Evolutionary conservation across 345 rosid species (phyloP).

Genomic region (Lepidium africanum): DNA sequence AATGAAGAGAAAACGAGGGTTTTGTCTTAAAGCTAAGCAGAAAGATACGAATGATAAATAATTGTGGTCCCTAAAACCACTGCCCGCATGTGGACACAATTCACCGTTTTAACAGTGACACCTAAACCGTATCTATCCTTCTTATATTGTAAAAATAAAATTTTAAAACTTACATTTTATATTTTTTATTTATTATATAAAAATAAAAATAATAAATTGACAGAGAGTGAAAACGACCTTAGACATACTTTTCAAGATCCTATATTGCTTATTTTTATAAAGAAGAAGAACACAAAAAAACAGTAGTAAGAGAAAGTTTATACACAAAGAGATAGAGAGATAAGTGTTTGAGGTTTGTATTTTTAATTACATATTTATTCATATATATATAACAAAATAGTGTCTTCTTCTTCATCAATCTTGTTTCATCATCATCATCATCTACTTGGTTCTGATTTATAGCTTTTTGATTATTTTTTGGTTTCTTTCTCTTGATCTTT

Average conservation of each 20-base stretch:
- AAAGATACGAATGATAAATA: slow-evolving; percentile 32
- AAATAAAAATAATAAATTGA: not conserved
- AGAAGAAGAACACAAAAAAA: slow-evolving; percentile 19
- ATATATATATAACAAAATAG: not conserved
- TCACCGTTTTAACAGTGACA: slow-evolving; percentile 37
- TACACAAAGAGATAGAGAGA: slow-evolving; percentile 16
- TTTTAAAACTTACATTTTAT: not conserved
- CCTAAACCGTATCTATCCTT: slow-evolving; percentile 30
- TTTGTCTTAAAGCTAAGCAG: slow-evolving; percentile 32
- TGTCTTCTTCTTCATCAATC: slow-evolving; percentile 24
- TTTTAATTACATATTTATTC: slow-evolving; percentile 5
- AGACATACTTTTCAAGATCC: slow-evolving; percentile 25
- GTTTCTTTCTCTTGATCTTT: slow-evolving; percentile 43
- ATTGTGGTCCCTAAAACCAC: slow-evolving; percentile 32
- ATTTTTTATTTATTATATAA: not conserved
- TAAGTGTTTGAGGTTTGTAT: slow-evolving; percentile 34
- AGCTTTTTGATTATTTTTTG: slow-evolving; percentile 22
- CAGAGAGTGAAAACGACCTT: slow-evolving; percentile 11
- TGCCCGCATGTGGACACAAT: slow-evolving; percentile 49
- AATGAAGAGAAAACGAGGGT: slow-evolving; percentile 31
- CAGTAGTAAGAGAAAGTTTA: slow-evolving; percentile 19
- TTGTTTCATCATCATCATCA: slow-evolving; percentile 29
- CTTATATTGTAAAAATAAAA: not conserved
- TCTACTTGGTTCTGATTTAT: slow-evolving; percentile 33
- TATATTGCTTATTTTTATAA: slow-evolving; percentile 11